Base-by-base conservation (phyloP, 2,329 filamentous ascomycete species). In the Monilinia aucupariae region DNA sequence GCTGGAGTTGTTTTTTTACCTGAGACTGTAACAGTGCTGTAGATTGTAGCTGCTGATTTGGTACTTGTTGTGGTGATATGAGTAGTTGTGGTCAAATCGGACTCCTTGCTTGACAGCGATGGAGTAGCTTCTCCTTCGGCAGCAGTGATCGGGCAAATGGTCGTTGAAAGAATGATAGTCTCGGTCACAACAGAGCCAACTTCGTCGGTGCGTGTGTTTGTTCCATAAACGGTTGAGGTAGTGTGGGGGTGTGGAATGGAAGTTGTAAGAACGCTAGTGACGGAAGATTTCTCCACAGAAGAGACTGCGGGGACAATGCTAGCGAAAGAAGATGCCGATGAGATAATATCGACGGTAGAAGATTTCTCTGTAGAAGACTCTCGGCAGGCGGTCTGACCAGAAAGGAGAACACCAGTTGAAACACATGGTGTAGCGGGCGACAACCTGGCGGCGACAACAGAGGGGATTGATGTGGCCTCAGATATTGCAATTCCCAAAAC, bases 121-220 rank as follows among this genome's bases (percentile, higher is more conserved):
- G 45, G 20, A 4, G 39, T 30, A 20, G 48, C 58, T 45, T n/a
- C 25, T 22, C 47, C 45, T 9, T 60, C 58, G 13, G 48, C 15
- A 43, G 58, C 58, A 17, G 58, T 60, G 6, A 53, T 32, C 5
- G 58, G 58, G 37, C 48, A 60, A 25, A 60, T 53, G 20, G 48
- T 60, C 9, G 58, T 60, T 20, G 58, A 60, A 39, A 60, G 48
- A 53, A 60, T 60, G 37, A 53, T 15, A n/a, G 58, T 60, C 22
- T 60, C 58, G 17, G 58, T 60, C 10, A 60, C 58, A 30, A 60
- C 47, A 45, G 48, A 60, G 43, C 58, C 58, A 39, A 60, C 25
- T 15, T 60, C 58, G 39, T 53, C 58, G 20, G 49, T 60, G 27
- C 48, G 59, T 15, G 49, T 61, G 17, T 47, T 61, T 25, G 13